phyloP scores from a whole-genome alignment of 108 stramenopile genomes.

The Fistulifera pelliculosa region DNA sequence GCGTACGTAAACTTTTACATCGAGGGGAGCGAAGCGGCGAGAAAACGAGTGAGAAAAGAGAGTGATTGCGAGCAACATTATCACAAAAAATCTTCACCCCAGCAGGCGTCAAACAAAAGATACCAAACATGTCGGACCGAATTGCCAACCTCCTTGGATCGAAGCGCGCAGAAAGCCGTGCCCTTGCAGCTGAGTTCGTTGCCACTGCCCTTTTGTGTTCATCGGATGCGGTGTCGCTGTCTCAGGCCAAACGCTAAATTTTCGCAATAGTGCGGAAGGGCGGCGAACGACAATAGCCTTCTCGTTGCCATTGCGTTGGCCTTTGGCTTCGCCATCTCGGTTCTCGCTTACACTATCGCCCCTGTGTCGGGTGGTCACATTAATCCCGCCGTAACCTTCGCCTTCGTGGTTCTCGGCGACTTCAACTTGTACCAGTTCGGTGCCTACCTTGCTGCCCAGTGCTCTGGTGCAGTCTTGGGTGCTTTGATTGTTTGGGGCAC shows the following conservation, averaged over 20 bases:
- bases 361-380: conserved; percentile 36
- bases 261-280: neutral
- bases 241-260: conserved; percentile 1
- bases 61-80: too few species aligned
- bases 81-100: too few species aligned
- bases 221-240: conserved; percentile 8
- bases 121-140: too few species aligned
- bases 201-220: conserved; percentile 10
- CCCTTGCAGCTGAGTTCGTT: conserved; percentile 11
- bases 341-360: conserved; percentile 26
- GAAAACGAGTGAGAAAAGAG: too few species aligned
- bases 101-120: too few species aligned
- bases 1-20: too few species aligned
- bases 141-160: too few species aligned
- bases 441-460: conserved; percentile 22
- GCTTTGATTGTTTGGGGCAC: conserved; percentile 22
- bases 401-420: conserved; percentile 20
- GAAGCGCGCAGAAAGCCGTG: too few species aligned
- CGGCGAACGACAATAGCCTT: conserved; percentile 3
- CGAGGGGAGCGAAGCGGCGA: too few species aligned
- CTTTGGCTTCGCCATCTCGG: conserved; percentile 27
- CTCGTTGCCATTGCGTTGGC: conserved; percentile 17
- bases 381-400: conserved; percentile 37
- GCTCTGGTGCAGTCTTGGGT: conserved; percentile 22
- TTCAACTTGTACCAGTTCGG: conserved; percentile 9